Conservation (phyloP, 805 yeast genomes). For the Scheffersomyces stipitis region DNA sequence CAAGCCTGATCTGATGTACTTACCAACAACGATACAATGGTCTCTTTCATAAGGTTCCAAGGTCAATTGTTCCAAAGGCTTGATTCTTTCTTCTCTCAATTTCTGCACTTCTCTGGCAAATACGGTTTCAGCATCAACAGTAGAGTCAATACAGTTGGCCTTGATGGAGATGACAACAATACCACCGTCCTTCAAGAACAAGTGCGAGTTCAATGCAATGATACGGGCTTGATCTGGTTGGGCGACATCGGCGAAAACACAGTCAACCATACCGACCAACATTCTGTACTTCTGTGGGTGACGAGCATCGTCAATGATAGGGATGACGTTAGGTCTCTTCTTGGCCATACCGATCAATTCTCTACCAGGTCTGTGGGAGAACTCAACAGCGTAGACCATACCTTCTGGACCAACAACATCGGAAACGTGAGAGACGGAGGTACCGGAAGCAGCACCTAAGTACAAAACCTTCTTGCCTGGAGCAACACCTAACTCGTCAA, state of each 20-base stretch:
- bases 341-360: conserved; percentile 99
- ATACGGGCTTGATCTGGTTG: conserved; percentile 99
- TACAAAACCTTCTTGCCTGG: conserved; percentile 98
- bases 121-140: conserved; percentile 98
- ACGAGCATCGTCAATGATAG: conserved; percentile 99
- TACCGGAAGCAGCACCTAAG: conserved; percentile 99
- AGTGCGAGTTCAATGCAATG: conserved; percentile 95
- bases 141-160: conserved; percentile 99
- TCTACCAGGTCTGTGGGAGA: conserved; percentile 99
- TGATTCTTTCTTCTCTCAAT: conserved; percentile 97
- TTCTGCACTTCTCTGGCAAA: conserved; percentile 99
- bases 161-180: conserved; percentile 98
- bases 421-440: conserved; percentile 97
- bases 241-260: conserved; percentile 98
- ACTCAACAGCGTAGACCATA: conserved; percentile 97
- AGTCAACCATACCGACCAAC: conserved; percentile 98
- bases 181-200: conserved; percentile 97
- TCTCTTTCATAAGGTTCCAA: conserved; percentile 99
- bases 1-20: conserved; percentile 88
- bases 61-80: conserved; percentile 97
- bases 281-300: conserved; percentile 99
- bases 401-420: conserved; percentile 99
- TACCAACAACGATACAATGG: conserved; percentile 98
- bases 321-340: conserved; percentile 99
- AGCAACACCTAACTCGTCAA: conserved; percentile 93